Evolutionary conservation across 257 asterid species (phyloP).

Genomic region (Nicotiana obtusifolia): DNA sequence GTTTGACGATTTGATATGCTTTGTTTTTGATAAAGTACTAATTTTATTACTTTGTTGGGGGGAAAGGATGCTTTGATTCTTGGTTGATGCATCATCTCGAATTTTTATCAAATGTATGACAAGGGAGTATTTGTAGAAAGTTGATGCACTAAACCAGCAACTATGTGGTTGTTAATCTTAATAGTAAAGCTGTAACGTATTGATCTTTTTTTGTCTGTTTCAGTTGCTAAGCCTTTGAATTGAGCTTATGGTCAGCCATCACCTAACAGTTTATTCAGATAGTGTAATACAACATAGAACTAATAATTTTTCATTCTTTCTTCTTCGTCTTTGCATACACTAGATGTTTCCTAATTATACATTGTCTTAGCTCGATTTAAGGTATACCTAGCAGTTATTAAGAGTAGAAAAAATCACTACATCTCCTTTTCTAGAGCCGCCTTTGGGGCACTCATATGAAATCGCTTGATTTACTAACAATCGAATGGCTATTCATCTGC

Average conservation of each 20-base stretch:
- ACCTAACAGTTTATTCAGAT: neutral
- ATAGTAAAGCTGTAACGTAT: neutral
- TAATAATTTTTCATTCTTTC: neutral
- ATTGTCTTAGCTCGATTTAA: neutral
- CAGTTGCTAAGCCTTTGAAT: neutral
- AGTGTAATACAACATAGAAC: neutral
- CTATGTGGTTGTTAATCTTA: neutral
- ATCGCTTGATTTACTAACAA: neutral
- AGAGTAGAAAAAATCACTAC: neutral
- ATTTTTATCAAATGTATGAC: neutral
- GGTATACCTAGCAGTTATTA: neutral
- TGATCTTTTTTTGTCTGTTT: neutral
- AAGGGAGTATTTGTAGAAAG: neutral
- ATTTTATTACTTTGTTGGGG: neutral
- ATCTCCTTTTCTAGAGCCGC: neutral
- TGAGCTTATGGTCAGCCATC: neutral
- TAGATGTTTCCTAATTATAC: neutral
- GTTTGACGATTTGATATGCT: neutral
- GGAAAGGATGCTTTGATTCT: neutral
- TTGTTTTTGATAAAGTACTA: neutral
- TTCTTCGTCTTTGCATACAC: neutral
- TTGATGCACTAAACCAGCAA: neutral
- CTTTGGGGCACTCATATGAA: neutral
- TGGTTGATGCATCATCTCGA: neutral
- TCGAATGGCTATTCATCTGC: constrained; percentile 1